Evolutionary conservation across 2,329 filamentous ascomycete genomes (phyloP), one percentile per base, ranked within the genome.

Genomic region (Drechslerella coelobrocha): DNA sequence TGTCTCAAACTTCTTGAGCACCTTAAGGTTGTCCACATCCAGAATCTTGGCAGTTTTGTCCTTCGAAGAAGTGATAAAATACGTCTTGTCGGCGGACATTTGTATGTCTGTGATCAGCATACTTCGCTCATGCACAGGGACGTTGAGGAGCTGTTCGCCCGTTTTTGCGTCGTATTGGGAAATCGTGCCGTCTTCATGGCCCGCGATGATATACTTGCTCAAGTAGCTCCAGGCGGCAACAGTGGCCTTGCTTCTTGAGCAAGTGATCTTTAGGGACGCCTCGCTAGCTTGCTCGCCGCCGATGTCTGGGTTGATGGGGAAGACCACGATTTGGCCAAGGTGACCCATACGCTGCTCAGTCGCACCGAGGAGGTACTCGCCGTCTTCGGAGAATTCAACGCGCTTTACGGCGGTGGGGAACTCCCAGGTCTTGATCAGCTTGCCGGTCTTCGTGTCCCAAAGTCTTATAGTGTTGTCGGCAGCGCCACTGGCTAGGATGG

Each of bases 331-430:
- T 76, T 92, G 96, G 78, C 91, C 91, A 75, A 97, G 84, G 82
- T 91, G 93, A 75, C 94, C 94, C 87, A 96, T 96, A 78, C 94
- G 91, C 89, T 97, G 96, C 84, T 99, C 94, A 59, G 94, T 99
- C 73, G 99, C 92, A 73, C 91, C 93, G 74, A 99, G 84, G 77
- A 99, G 84, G 82, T 90, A 87, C 78, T 86, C 89, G 77, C 93
- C 94, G 81, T 99, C 94, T 78, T 96, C 89, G 79, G 88, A 92
- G 84, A 99, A 99, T 82, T 97, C 93, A 80, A 96, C 92, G 77
- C 94, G 88, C 87, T 99, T 97, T 81, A 99, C 91, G 74, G 92
- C 92, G 47, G 94, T 97, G 71, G 90, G 88, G 82, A 97, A 97
- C 76, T 99, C 92, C 94, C 94, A 99, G 63, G 89, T 90, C 88